These are phyloP conservation scores for Trichosporon coremiiforme DNA, from an alignment of 1,284 basidiomycete genomes.

Conservation along the genomic window DNA sequence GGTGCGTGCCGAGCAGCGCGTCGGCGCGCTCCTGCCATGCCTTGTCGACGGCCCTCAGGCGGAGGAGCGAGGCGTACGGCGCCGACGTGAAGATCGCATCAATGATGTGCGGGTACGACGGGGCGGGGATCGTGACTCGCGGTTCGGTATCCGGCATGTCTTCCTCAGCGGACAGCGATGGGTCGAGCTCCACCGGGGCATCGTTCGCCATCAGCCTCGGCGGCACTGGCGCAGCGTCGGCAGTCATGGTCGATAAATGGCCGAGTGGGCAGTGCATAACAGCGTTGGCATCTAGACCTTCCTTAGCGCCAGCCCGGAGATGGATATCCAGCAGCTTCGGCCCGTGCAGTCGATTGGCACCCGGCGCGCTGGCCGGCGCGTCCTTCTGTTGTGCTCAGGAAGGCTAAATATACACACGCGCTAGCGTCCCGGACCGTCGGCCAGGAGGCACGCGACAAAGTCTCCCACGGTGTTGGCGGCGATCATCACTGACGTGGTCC, in stretches of 20 bases:
- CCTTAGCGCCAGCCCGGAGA: background rate
- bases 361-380: background rate
- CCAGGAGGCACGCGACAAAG: background rate
- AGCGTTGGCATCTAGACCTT: background rate
- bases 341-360: background rate
- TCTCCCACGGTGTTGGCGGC: background rate
- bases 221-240: background rate
- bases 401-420: conserved; percentile 7
- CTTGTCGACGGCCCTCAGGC: background rate
- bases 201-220: background rate
- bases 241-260: background rate
- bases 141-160: background rate
- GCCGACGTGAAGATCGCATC: conserved; percentile 5
- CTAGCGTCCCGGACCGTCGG: background rate
- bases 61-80: conserved; percentile 5
- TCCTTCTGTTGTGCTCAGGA: background rate
- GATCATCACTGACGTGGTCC: background rate
- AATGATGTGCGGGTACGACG: conserved; percentile 21
- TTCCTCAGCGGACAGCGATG: background rate
- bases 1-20: conserved; percentile 6
- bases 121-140: background rate
- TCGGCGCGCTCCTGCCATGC: background rate
- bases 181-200: background rate
- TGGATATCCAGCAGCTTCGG: background rate
- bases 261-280: background rate